Base-by-base conservation (phyloP, 176 grass and related monocot species). In the Aegilops umbellulata region DNA sequence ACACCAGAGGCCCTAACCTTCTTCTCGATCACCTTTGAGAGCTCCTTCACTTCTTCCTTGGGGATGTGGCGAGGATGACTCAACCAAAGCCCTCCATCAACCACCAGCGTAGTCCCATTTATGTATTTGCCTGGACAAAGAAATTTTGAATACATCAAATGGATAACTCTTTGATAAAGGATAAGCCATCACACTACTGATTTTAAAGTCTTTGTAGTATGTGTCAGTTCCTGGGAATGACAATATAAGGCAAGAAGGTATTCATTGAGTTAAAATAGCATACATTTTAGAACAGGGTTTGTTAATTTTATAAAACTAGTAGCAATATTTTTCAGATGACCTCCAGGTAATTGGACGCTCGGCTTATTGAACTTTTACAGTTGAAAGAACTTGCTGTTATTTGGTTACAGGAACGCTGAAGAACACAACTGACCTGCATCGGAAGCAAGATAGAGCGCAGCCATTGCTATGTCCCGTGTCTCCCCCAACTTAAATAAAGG, bases 401-500 rank as follows among this genome's bases (percentile, higher is more conserved):
- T 39, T 87, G 31, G 32, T 30, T 68, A 14, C 41, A 7, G 4
- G 44, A 58, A 60, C 10, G 22, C 41, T 10, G 17, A 80, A 80
- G 30, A 81, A 44, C 16, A 60, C 0, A 41, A 22, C 82, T 22
- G 12, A 93, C 96, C 93, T 90, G 93, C 93, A 83, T 98, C 86
- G 78, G 88, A 98, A 89, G 96, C 91, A 85, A 98, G 92, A 81
- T 95, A 98, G 9, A 98, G 75, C 9, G 92, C 90, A 0, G 92
- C 96, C 93, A 95, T 98, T 66, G 96, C 96, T 66, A 98, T 98
- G 72, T 98, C 93, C 82, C 87, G 84, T 88, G 86, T 98, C 82
- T 95, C 88, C 16, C 93, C 96, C 36, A 92, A 41, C 74, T 95
- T 98, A 76, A 62, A 95, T 87, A 95, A 77, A 70, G 91, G 96